Conservation (phyloP, 2,329 filamentous ascomycete species). For the Fusarium nanum region DNA sequence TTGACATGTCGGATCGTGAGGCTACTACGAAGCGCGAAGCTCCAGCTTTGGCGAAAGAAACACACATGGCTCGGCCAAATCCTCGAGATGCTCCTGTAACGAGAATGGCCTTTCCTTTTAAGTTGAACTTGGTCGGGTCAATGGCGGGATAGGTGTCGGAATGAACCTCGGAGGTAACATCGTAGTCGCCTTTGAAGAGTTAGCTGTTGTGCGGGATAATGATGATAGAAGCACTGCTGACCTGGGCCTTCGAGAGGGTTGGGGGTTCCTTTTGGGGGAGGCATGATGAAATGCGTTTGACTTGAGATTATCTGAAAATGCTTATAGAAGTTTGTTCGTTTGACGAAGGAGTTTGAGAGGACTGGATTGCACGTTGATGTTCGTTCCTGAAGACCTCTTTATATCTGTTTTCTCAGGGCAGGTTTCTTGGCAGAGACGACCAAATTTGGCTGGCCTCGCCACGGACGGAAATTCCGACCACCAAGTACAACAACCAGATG, state of each 20-base stretch:
- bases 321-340: not conserved
- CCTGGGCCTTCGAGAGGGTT: conserved; percentile 22
- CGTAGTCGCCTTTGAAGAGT: conserved; percentile 1
- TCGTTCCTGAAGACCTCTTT: not conserved
- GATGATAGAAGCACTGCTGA: not conserved
- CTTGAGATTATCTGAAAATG: not conserved
- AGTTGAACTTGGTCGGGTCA: conserved; percentile 6
- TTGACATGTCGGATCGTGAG: conserved; percentile 8
- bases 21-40: conserved; percentile 3
- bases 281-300: not conserved
- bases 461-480: conserved; percentile 7
- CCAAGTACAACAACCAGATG: not conserved
- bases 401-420: not conserved
- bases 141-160: conserved; percentile 15
- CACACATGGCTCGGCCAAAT: conserved; percentile 18
- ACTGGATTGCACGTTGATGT: too few species aligned
- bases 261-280: conserved; percentile 9
- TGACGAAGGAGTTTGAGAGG: not conserved
- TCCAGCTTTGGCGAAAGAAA: conserved; percentile 4
- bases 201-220: not conserved
- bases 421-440: not conserved
- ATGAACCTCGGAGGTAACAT: conserved; percentile 5
- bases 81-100: conserved; percentile 22
- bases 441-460: not conserved
- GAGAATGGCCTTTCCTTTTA: conserved; percentile 8